These are phyloP conservation scores for Artemisia annua DNA, from an alignment of 129 eudicot genomes.

Conservation along the genomic window DNA sequence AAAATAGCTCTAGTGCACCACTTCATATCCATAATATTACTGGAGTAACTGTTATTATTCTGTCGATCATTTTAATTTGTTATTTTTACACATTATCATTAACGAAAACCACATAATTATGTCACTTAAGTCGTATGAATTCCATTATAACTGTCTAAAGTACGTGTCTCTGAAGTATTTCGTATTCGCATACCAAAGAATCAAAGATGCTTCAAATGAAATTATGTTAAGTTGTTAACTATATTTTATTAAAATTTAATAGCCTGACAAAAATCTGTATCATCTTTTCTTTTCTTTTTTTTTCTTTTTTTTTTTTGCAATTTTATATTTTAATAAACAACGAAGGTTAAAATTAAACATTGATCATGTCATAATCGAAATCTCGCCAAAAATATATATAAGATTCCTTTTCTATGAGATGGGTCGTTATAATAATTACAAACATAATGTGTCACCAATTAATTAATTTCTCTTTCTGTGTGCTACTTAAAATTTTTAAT, in stretches of 20 bases:
- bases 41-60: background rate
- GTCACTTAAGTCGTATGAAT: background rate
- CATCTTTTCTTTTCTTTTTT: no score
- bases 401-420: constrained; percentile 24
- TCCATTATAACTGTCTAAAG: no score
- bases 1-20: constrained; percentile 34
- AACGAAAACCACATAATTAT: background rate
- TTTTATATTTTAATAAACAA: no score
- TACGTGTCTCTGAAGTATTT: no score
- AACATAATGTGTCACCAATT: constrained; percentile 32
- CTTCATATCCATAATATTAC: background rate
- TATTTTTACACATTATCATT: background rate
- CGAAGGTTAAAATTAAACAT: no score
- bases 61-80: background rate
- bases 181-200: no score
- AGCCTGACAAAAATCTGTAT: no score
- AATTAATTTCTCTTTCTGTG: constrained; percentile 26
- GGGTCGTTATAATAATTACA: constrained; percentile 22
- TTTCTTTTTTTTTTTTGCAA: no score
- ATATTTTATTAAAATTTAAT: no score
- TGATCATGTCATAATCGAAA: background rate
- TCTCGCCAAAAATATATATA: background rate
- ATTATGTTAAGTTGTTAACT: no score
- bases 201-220: no score
- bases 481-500: background rate